Percentiles rank a stretch among this genome's conserved stretches.
These are phyloP conservation scores for Avicennia marina DNA, from an alignment of 257 asterid species.

Conservation along the genomic window DNA sequence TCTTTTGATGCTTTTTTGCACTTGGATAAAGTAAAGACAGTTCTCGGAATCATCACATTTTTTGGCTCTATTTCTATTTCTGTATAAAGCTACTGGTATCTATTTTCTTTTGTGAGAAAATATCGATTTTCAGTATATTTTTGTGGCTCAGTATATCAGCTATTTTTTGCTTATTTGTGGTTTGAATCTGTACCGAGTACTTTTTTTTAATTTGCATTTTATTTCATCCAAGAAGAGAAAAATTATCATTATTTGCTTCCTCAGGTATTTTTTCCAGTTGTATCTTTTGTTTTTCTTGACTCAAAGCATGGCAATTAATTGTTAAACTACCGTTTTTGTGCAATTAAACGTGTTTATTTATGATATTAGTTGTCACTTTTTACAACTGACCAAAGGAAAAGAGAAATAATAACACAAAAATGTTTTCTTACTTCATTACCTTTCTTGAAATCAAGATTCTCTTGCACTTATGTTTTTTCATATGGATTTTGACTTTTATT, in stretches of 20 bases:
- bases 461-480: background rate
- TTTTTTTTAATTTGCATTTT: too few relatives aligned
- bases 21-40: slow-evolving; percentile 15
- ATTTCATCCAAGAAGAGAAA: too few relatives aligned
- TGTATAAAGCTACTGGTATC: background rate
- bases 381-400: background rate
- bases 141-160: background rate
- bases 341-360: background rate
- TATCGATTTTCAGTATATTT: background rate
- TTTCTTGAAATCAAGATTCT: background rate
- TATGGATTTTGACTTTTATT: background rate
- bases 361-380: background rate
- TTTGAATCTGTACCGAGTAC: too few relatives aligned
- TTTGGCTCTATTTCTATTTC: background rate
- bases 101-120: background rate
- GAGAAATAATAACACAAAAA: background rate
- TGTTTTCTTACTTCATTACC: background rate
- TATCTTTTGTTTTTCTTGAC: too few relatives aligned
- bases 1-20: slow-evolving; percentile 13
- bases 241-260: too few relatives aligned
- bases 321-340: background rate
- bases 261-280: too few relatives aligned
- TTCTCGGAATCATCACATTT: background rate
- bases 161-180: background rate
- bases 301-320: too few relatives aligned